Conservation (phyloP, 2,329 filamentous ascomycete genomes). For the Colletotrichum ledebouriae region DNA sequence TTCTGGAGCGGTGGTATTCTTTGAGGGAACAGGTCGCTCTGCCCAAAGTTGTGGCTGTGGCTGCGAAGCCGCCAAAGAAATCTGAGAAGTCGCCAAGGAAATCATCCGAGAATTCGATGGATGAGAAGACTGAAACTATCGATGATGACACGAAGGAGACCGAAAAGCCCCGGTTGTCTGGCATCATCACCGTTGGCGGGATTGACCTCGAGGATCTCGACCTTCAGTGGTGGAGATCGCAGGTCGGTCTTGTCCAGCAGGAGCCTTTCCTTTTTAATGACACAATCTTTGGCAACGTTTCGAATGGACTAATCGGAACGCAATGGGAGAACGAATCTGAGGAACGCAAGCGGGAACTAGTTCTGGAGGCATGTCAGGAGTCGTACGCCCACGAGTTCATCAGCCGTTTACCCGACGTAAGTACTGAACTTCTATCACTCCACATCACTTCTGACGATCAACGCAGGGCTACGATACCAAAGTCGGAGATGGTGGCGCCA, state of each 20-base stretch:
- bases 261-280: conserved; percentile 69
- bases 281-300: conserved; percentile 64
- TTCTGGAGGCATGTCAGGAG: conserved; percentile 63
- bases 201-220: conserved; percentile 44
- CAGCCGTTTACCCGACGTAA: conserved; percentile 58
- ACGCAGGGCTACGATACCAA: conserved; percentile 63
- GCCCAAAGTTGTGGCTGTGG: conserved; percentile 23
- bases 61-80: not conserved
- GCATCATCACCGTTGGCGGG: conserved; percentile 40
- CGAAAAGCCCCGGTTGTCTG: conserved; percentile 19
- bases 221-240: conserved; percentile 58
- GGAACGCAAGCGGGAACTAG: conserved; percentile 56
- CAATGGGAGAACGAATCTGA: conserved; percentile 54
- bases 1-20: conserved; percentile 58
- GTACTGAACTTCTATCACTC: not conserved
- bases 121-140: conserved; percentile 20
- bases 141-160: conserved; percentile 15
- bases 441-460: too few species aligned
- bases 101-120: conserved; percentile 11
- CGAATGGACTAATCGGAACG: conserved; percentile 57
- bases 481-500: conserved; percentile 71
- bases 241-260: conserved; percentile 67
- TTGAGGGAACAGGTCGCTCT: conserved; percentile 42
- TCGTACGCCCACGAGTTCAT: conserved; percentile 69
- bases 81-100: not conserved